Evolutionary conservation across 257 asterid genomes (phyloP), one percentile per base, ranked within the genome.

Genomic region (Solanum infundibuliforme): DNA sequence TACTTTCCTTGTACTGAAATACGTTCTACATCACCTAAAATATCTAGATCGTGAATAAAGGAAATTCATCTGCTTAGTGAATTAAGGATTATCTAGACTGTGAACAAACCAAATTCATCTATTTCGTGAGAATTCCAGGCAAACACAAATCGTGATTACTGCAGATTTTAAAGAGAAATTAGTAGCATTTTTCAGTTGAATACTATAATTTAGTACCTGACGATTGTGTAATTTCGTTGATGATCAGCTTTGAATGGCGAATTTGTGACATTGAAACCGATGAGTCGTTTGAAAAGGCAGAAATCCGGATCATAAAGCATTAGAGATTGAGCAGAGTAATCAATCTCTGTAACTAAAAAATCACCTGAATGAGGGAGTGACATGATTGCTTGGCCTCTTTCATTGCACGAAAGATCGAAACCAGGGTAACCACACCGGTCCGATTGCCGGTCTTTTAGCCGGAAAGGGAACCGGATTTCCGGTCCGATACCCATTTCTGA

Each of bases 381-480:
- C 1, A 97, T 84, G 32, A 93, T 90, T 11, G 99, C 91, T 86
- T 89, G 93, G 81, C 89, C 91, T 6, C 66, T 66, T 58, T n/a
- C 35, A 92, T 93, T 91, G 94, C 99, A 96, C 12, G 87, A 72
- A 23, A 96, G 95, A 86, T 93, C 94, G 81, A 96, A 96, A 11
- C 98, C 98, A 2, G 92, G 95, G 66, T 83, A 92, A 9, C 98
- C 98, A 23, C 98, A 95, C 3, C 91, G 88, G 31, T 60, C 52
- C 8, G 92, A 89, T 2, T 93, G 94, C 48, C 89, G 92, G 84
- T 31, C 77, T 3, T 5, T 75, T 10, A 94, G 35, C 81, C 96
- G 87, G 95, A 96, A 96, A 16, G 99, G 99, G 87, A 93, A 95
- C 34, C 94, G 95, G 92, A 96, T 83, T 16, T 8, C 34, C 23